These are phyloP conservation scores for Xylaria sp. DNA, from an alignment of 2,329 filamentous ascomycete species.

Conservation along the genomic window DNA sequence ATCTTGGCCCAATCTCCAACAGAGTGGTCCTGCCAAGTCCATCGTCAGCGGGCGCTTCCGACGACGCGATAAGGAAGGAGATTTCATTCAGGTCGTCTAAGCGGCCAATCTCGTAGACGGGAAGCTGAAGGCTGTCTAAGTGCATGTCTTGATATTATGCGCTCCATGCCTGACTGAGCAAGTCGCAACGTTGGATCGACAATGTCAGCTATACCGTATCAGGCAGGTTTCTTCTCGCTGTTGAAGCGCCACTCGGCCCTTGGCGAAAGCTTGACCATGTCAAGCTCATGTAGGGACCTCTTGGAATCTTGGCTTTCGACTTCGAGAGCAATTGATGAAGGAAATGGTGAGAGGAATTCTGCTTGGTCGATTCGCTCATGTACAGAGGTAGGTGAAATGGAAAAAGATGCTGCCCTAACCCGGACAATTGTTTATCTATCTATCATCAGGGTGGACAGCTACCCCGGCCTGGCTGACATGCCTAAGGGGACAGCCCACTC, in stretches of 20 bases:
- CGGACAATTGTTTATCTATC: background rate
- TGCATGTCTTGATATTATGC: constrained; percentile 15
- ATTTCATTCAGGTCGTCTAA: constrained; percentile 1
- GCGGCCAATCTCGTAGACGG: constrained; percentile 20
- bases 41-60: constrained; percentile 24
- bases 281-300: constrained; percentile 24
- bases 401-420: background rate
- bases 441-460: background rate
- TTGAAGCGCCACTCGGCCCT: constrained; percentile 18
- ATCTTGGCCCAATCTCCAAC: constrained; percentile 25
- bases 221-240: constrained; percentile 25
- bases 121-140: constrained; percentile 1
- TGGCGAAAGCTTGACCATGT: constrained; percentile 27
- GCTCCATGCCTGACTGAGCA: constrained; percentile 27
- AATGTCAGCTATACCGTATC: constrained; percentile 15
- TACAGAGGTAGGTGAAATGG: background rate
- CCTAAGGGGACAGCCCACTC: background rate
- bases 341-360: background rate
- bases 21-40: constrained; percentile 11
- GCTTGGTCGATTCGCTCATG: background rate
- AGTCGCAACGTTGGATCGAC: constrained; percentile 17
- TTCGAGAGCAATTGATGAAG: background rate
- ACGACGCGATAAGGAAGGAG: constrained; percentile 29
- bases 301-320: constrained; percentile 17
- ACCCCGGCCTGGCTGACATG: background rate